phyloP scores from a whole-genome alignment of 2,329 filamentous ascomycete species.

The Arachnopeziza araneosa region DNA sequence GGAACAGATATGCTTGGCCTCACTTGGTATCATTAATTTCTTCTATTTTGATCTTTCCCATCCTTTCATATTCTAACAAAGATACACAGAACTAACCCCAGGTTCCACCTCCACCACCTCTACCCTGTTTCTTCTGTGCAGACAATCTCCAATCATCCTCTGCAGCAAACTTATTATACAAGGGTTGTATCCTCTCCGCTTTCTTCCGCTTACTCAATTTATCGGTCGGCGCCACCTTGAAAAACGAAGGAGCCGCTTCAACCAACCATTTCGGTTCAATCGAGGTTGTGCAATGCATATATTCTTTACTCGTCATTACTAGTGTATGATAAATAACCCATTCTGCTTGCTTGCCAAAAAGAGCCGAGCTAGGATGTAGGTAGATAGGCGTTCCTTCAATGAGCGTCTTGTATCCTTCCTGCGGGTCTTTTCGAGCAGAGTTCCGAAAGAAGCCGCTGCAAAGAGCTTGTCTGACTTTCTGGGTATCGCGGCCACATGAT shows the following conservation, averaged over 20 bases:
- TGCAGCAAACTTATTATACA: slow-evolving; percentile 87
- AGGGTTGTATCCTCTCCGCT: slow-evolving; percentile 88
- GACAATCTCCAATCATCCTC: slow-evolving; percentile 95
- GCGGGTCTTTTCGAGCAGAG: slow-evolving; percentile 86
- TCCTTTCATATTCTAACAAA: not conserved
- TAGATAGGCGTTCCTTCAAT: slow-evolving; percentile 94
- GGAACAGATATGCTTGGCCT: not conserved
- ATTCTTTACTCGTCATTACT: slow-evolving; percentile 92
- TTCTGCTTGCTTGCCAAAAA: slow-evolving; percentile 94
- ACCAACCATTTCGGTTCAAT: slow-evolving; percentile 96
- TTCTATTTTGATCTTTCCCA: not conserved
- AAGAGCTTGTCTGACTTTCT: slow-evolving; percentile 80
- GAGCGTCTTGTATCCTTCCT: slow-evolving; percentile 96
- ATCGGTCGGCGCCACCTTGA: slow-evolving; percentile 91
- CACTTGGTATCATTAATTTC: not conserved
- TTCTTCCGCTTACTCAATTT: slow-evolving; percentile 84
- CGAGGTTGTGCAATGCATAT: slow-evolving; percentile 89
- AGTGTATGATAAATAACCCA: slow-evolving; percentile 93
- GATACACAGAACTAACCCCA: slow-evolving; percentile 59
- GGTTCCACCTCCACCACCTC: slow-evolving; percentile 84
- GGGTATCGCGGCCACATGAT: slow-evolving; percentile 82
- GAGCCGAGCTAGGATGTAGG: slow-evolving; percentile 82
- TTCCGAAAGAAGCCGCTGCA: slow-evolving; percentile 96
- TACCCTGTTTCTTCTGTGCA: slow-evolving; percentile 77
- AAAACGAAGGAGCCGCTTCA: slow-evolving; percentile 96